Base-by-base conservation (phyloP, 1,284 basidiomycete genomes). In the Tetrapyrgos nigripes region DNA sequence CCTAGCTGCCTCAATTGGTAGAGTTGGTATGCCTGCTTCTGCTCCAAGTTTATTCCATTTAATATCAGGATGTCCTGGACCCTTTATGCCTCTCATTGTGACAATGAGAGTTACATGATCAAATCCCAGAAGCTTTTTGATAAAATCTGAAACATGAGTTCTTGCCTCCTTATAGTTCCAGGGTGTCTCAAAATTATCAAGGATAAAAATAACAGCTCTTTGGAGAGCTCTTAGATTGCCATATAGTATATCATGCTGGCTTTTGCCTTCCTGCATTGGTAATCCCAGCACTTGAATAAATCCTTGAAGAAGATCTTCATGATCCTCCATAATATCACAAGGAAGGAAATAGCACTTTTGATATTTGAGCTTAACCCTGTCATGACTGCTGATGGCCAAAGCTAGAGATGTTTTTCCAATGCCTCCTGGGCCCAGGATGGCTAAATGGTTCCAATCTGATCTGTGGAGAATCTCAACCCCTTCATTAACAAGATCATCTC, bases 321-420 rank as follows among this genome's bases (percentile, higher is more conserved):
- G n/a, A 37, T 51, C 50, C 23, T 19, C n/a, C 19, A 17, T 9
- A 37, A 51, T 35, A n/a, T 51, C 50, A 51, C 50, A 51, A 37
- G 50, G 50, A n/a, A 51, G 14, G 37, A 51, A 51, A 17, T 37
- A 51, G 23, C 27, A 31, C 17, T 50, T 21, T 26, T 31, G n/a
- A n/a, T 31, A 50, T 17, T 50, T 29, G 3, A 17, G n/a, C 11
- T 11, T 28, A 10, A 50, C 27, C 6, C 13, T 21, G 8, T 28
- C 26, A 50, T 50, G 14, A 27, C 21, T 28, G 5, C 29, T 27
- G 24, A 50, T 50, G 24, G 29, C 17, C 48, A 50, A 50, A 29
- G 48, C 48, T n/a, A 50, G 17, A 50, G 48, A 27, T 26, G 48
- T 50, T 31, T 50, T 50, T 17, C 48, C 48, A 17, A 50, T 50